Evolutionary conservation across 306 rosid species (phyloP).

Genomic region (Senna tora): DNA sequence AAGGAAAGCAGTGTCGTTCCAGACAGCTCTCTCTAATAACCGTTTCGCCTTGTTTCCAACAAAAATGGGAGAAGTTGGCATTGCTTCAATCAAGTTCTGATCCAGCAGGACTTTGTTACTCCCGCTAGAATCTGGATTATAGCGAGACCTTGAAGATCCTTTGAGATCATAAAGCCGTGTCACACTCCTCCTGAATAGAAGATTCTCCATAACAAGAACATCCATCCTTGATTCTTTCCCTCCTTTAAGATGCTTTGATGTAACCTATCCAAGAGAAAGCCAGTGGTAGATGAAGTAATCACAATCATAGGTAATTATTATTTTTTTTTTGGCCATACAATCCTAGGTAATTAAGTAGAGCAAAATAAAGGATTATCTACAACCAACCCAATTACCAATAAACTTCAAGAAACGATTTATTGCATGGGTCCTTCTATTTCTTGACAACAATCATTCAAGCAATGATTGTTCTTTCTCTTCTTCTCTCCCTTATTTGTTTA

Average conservation of each 20-base stretch:
- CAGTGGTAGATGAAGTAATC: slow-evolving; percentile 31
- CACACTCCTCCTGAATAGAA: slow-evolving; percentile 73
- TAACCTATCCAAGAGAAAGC: slow-evolving; percentile 64
- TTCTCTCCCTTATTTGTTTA: neutral
- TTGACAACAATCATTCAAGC: neutral
- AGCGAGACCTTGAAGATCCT: slow-evolving; percentile 91
- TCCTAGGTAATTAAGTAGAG: slow-evolving; percentile 13
- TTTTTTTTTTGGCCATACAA: too few species aligned
- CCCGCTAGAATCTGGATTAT: slow-evolving; percentile 81
- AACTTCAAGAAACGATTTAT: slow-evolving; percentile 24
- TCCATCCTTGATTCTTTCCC: slow-evolving; percentile 84
- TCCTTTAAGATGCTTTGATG: slow-evolving; percentile 81
- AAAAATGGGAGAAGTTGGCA: slow-evolving; percentile 98
- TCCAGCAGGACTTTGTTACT: slow-evolving; percentile 87
- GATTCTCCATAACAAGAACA: slow-evolving; percentile 98
- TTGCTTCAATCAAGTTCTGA: slow-evolving; percentile 94
- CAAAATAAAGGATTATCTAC: slow-evolving; percentile 19
- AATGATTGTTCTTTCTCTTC: neutral
- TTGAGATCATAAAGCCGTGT: slow-evolving; percentile 90
- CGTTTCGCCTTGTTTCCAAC: slow-evolving; percentile 94
- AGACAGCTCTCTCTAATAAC: slow-evolving; percentile 87
- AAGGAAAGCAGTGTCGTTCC: slow-evolving; percentile 96
- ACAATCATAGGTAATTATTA: slow-evolving; percentile 28
- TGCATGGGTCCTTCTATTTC: slow-evolving; percentile 22
- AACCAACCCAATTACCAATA: slow-evolving; percentile 25